Evolutionary conservation across 306 rosid genomes (phyloP), one percentile per base, ranked within the genome.

Genomic region (Pyrus communis): DNA sequence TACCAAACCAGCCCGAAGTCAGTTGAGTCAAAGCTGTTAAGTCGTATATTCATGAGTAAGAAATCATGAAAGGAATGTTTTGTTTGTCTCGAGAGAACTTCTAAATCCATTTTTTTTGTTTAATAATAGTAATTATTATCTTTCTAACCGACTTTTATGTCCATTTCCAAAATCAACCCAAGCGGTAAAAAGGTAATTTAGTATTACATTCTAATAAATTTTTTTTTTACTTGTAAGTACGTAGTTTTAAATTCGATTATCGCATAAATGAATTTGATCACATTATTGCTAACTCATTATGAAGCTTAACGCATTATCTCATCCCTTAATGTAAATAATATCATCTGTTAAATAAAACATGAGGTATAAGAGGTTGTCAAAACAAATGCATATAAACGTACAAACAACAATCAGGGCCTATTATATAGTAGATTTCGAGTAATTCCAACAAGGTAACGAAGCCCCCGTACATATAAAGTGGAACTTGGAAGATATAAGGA

Each of bases 21-120:
- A 7, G 1, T 71, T 51, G 7, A 6, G 80, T 80, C 82, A 72
- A 82, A 75, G 5, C 22, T 74, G 71, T 74, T 67, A 54, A 23
- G 9, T 25, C 4, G 57, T 43, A 45, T 14, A 22, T 77, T 2
- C 17, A 14, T 9, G 70, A 54, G 30, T 15, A 19, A 51, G 55
- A 55, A 70, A 43, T 38, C 49, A 42, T 54, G 33, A 27, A 42
- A 46, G 66, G 38, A 58, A 28, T 49, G 30, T 62, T 40, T 63
- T 76, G 75, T 77, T 77, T 69, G 81, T 77, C 81, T 62, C n/a
- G 62, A 31, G 69, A 66, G 70, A 35, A 54, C 74, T n/a, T 42
- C 71, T 66, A 38, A 64, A 43, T 15, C 9, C 42, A 67, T 11
- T 28, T 9, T 4, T 6, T 22, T 22, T 33, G 38, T 3, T 15